phyloP scores from a whole-genome alignment of 768 basidiomycete genomes.

The Lactifluus piperatus region DNA sequence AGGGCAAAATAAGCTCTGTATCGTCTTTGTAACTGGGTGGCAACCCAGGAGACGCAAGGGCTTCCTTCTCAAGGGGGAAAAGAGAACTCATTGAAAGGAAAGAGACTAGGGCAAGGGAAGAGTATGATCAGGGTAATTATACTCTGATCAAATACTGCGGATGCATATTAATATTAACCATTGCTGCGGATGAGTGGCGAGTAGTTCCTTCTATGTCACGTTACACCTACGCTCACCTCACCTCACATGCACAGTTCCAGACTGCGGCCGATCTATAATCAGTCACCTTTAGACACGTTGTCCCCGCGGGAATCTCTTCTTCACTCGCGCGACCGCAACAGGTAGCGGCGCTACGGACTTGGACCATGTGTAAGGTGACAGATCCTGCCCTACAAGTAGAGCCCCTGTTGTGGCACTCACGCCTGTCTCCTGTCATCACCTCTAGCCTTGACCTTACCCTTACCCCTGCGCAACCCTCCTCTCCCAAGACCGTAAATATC shows the following conservation, averaged over 20 bases:
- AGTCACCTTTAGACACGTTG: background rate
- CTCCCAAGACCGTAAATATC: background rate
- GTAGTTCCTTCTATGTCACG: too few species aligned
- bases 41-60: background rate
- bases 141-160: background rate
- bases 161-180: too few species aligned
- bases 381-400: background rate
- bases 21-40: background rate
- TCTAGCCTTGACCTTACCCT: background rate
- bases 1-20: background rate
- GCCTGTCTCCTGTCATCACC: background rate
- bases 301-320: background rate
- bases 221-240: too few species aligned
- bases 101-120: background rate
- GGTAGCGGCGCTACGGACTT: conserved; percentile 8
- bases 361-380: background rate
- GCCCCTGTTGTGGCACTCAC: background rate
- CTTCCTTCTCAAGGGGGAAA: background rate
- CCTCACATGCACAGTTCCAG: background rate
- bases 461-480: background rate
- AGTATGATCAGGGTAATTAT: too few species aligned
- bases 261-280: background rate
- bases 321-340: background rate
- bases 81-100: background rate
- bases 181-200: too few species aligned